Evolutionary conservation across 768 basidiomycete species (phyloP), one percentile per base, ranked within the genome.

Genomic region (Lactifluus pinguis): DNA sequence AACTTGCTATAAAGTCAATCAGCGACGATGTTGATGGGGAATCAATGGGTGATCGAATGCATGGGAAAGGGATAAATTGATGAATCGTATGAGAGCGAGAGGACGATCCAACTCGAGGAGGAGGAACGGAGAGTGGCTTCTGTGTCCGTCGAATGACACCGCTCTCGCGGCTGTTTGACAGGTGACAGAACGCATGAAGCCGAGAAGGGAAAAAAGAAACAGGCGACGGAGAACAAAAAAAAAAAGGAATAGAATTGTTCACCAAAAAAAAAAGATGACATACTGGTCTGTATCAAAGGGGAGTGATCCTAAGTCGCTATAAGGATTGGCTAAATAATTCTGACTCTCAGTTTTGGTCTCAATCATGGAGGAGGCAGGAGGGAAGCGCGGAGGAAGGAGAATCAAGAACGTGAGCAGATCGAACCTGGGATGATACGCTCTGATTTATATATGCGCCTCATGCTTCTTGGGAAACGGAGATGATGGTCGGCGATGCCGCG

Each of bases 1-100:
- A 57, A 63, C 64, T 65, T 65, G 64, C 65, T 65, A 65, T 65
- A 65, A 65, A 65, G 49, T 63, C 64, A 57, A 63, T 65, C 57
- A 65, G 61, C 52, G 58, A 59, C 21, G 34, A 64, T 9, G 47
- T 49, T 17, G 61, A 58, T 52, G 61, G 61, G 61, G 47, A 38
- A 62, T 62, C 61, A 58, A 56, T 47, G 61, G 61, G 32, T 57
- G 61, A 58, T 62, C 57, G 44, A 58, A 49, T 15, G 61, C 56
- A 58, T 62, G 61, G 52, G 61, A 58, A 62, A 58, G 21, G 34
- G 49, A 36, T 25, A 48, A 56, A 54, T 50, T 56, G 56, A 62
- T 57, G 56, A 39, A 62, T 62, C 52, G 57, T 54, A 38, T 38
- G 38, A 38, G 8, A 32, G 41, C 21, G 57, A 41, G 47, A 57